Conservation (phyloP, 768 basidiomycete genomes). For the Calocybe cyanea region DNA sequence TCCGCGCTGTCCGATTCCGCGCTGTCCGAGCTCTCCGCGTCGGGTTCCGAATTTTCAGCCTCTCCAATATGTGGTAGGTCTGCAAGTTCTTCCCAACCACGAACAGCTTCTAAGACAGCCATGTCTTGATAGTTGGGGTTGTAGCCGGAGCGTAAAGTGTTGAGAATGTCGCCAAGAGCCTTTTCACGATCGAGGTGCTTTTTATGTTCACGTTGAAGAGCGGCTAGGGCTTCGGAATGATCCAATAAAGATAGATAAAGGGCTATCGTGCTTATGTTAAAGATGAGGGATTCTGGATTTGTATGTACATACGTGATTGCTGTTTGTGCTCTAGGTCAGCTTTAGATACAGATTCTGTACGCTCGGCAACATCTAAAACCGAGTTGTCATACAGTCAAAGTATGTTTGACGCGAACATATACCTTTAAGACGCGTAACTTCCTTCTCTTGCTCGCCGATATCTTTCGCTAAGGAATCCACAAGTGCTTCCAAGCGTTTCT, state of each 20-base stretch:
- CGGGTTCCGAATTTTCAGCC: slow-evolving; percentile 40
- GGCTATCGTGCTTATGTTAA: slow-evolving; percentile 39
- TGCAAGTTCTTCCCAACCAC: slow-evolving; percentile 83
- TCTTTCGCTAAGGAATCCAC: slow-evolving; percentile 52
- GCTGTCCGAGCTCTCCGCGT: slow-evolving; percentile 19
- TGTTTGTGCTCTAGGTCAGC: slow-evolving; percentile 83
- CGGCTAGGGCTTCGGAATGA: slow-evolving; percentile 73
- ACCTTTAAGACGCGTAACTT: slow-evolving; percentile 76
- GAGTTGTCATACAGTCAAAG: neutral
- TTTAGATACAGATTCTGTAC: slow-evolving; percentile 72
- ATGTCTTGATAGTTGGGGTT: slow-evolving; percentile 99
- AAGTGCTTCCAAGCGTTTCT: slow-evolving; percentile 70
- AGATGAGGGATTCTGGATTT: neutral
- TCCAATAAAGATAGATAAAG: slow-evolving; percentile 71
- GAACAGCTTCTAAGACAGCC: slow-evolving; percentile 95
- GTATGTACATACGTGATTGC: slow-evolving; percentile 63
- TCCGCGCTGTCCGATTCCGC: slow-evolving; percentile 27
- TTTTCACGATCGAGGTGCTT: slow-evolving; percentile 73
- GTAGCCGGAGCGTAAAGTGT: slow-evolving; percentile 76
- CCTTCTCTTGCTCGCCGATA: slow-evolving; percentile 60
- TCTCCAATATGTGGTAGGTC: slow-evolving; percentile 72
- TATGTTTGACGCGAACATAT: neutral
- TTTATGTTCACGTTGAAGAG: slow-evolving; percentile 69
- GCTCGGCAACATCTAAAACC: slow-evolving; percentile 66
- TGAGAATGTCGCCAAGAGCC: slow-evolving; percentile 78